Evolutionary conservation across 139 green algal genomes (phyloP).

Genomic region (Pedinophyceae sp.): DNA sequence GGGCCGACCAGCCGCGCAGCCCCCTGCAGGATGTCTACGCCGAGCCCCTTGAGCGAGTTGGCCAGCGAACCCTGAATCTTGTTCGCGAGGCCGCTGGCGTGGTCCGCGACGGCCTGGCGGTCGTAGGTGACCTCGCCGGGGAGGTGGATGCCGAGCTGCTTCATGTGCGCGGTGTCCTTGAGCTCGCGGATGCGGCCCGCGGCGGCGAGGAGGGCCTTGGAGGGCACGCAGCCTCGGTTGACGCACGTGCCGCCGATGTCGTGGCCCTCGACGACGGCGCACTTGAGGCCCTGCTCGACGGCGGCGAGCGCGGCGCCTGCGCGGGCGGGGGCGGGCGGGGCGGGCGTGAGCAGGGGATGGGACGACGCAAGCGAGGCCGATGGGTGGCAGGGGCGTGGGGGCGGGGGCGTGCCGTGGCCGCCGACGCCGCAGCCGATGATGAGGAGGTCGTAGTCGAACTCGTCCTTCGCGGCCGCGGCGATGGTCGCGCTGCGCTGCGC

Average conservation of each 20-base stretch:
- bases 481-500: too few species aligned
- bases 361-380: too few species aligned
- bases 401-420: conserved; percentile 90
- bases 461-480: too few species aligned
- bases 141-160: conserved; percentile 81
- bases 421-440: conserved; percentile 97
- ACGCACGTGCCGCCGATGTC: conserved; percentile 97
- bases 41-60: conserved; percentile 76
- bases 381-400: too few species aligned
- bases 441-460: conserved; percentile 94
- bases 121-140: conserved; percentile 66
- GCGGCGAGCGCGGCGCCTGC: conserved; percentile 94
- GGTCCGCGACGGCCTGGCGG: conserved; percentile 75
- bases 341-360: too few species aligned
- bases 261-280: conserved; percentile 89
- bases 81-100: conserved; percentile 76
- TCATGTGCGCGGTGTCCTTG: conserved; percentile 78
- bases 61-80: conserved; percentile 84
- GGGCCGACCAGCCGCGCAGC: conserved; percentile 65
- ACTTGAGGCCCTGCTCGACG: conserved; percentile 91
- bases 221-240: conserved; percentile 97
- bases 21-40: conserved; percentile 90
- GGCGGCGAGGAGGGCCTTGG: conserved; percentile 90
- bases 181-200: conserved; percentile 83
- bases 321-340: too few species aligned